Percentiles rank a stretch among this genome's conserved stretches.
These are phyloP conservation scores for Penicillium manginii DNA, from an alignment of 495 filamentous ascomycete genomes.

Conservation along the genomic window DNA sequence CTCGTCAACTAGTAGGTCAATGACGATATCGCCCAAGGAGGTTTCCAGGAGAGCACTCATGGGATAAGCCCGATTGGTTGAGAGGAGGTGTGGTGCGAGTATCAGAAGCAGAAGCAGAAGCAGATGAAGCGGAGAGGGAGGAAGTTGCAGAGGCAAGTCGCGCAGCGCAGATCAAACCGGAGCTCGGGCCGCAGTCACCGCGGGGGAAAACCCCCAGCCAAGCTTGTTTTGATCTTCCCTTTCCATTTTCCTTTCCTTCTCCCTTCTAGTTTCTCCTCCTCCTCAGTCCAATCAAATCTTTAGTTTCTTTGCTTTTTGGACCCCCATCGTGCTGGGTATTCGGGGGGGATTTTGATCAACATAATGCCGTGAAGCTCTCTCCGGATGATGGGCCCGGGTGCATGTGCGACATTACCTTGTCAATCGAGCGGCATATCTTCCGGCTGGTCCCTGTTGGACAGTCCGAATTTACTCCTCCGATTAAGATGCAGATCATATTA, in stretches of 20 bases:
- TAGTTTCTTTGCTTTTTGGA: background rate
- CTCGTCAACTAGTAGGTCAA: constrained; percentile 85
- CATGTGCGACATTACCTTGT: constrained; percentile 39
- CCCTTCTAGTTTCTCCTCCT: background rate
- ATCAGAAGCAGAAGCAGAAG: background rate
- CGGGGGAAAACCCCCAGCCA: constrained; percentile 3
- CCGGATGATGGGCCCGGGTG: constrained; percentile 39
- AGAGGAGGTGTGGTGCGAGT: background rate
- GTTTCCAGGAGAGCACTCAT: constrained; percentile 91
- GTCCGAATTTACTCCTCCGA: constrained; percentile 1
- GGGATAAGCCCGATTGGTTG: constrained; percentile 15
- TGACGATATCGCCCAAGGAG: constrained; percentile 88
- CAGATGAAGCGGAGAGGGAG: background rate
- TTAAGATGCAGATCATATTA: constrained; percentile 8
- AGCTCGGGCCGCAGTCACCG: background rate
- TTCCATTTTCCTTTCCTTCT: background rate
- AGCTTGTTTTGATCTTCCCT: background rate
- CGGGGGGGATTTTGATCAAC: constrained; percentile 20
- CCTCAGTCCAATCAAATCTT: background rate
- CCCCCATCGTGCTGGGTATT: background rate
- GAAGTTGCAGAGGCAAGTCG: constrained; percentile 11
- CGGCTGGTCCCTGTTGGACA: constrained; percentile 39
- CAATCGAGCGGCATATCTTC: constrained; percentile 45
- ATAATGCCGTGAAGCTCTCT: background rate
- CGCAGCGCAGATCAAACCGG: constrained; percentile 28